phyloP scores from a whole-genome alignment of 2,329 filamentous ascomycete genomes.

The Phymatotrichopsis omnivora region DNA sequence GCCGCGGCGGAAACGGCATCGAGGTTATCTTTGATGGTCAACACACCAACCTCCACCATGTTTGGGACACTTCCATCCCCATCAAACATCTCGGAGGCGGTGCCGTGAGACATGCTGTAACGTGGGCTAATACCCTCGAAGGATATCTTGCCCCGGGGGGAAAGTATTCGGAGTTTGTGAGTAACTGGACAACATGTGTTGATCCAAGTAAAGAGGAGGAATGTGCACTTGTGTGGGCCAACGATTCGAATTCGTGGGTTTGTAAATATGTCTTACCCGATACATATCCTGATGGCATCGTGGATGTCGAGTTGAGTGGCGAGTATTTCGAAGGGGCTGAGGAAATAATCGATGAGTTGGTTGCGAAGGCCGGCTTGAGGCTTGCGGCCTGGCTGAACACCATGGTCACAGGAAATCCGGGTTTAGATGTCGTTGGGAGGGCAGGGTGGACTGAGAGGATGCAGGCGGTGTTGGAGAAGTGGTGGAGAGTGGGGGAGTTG shows the following conservation, averaged over 20 bases:
- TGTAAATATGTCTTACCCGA: constrained; percentile 37
- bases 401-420: constrained; percentile 38
- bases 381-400: constrained; percentile 57
- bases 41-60: constrained; percentile 56
- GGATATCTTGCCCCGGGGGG: no score
- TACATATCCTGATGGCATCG: constrained; percentile 53
- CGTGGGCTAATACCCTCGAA: constrained; percentile 48
- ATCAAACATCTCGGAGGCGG: constrained; percentile 51
- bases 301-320: constrained; percentile 50
- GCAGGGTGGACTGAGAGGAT: constrained; percentile 1
- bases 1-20: constrained; percentile 58
- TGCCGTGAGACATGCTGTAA: constrained; percentile 41
- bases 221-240: constrained; percentile 54
- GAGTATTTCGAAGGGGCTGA: constrained; percentile 54
- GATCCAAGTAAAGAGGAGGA: constrained; percentile 45
- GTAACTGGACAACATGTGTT: constrained; percentile 49
- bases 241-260: constrained; percentile 52
- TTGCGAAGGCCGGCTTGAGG: constrained; percentile 59
- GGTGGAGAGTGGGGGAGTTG: neutral
- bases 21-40: constrained; percentile 50
- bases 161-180: constrained; percentile 45
- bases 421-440: constrained; percentile 14
- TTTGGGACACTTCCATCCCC: constrained; percentile 63
- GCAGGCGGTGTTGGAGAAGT: neutral
- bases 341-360: constrained; percentile 54